Base-by-base conservation (phyloP, 495 filamentous ascomycete species). In the Neurospora sp. region DNA sequence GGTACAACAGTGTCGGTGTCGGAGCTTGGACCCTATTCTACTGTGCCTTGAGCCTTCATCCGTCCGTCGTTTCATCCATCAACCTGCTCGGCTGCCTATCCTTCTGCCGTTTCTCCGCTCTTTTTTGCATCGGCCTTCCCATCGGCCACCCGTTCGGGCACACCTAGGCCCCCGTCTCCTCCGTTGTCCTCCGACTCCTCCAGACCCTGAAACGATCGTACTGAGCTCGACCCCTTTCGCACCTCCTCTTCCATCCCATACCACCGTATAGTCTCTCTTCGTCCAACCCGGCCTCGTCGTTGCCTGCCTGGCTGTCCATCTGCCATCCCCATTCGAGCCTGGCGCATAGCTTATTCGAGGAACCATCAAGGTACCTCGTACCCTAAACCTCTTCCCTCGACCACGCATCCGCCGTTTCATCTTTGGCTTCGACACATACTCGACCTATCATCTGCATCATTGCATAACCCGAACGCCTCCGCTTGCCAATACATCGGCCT, bases 1-100 rank as follows among this genome's bases (percentile, higher is more conserved):
- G 61, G 31, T 74, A 72, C 44, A 46, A 66, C 53, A 66, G 53
- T 66, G 53, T 66, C 53, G 40, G 40, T 59, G 46, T 71, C 44
- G n/a, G 42, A 71, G 70, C 70, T 71, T 71, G 70, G 70, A 40
- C 71, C 18, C 38, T 16, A n/a, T 20, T 37, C 66, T 35, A 66
- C 53, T 66, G 53, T 66, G 53, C 27, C 31, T 31, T 66, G 14
- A 66, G 53, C 53, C 27, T 61, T 61, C 22, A 35, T 66, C 53
- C 27, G 53, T 66, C 53, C 53, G 27, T 66, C 53, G 53, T 66
- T 66, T 66, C 53, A 1, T 46, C 66, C 71, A 72, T 73, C 40
- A 8, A 44, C 40, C 42, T 73, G 66, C 71, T 68, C 69, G 42
- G 2, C 53, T 66, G 53, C 53, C 14, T 66, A 16, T 31, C 31